A percentile compares a stretch with the other conserved stretches of the same genome.
Evolutionary conservation across 2,329 filamentous ascomycete species (phyloP).

Genomic region (Davidsoniella neocaledoniae): DNA sequence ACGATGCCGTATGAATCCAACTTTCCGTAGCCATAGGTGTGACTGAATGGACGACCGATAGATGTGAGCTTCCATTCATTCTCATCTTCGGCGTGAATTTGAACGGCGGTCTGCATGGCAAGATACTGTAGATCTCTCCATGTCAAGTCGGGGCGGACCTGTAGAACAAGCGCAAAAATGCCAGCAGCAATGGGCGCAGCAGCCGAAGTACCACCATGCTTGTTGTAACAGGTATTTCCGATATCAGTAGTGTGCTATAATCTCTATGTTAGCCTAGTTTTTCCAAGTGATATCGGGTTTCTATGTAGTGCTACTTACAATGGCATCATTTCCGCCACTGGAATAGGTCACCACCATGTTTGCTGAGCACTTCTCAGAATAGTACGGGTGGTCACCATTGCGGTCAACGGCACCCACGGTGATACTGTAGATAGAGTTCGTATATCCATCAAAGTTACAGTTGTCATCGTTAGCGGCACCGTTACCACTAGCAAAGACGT

Average conservation of each 20-base stretch:
- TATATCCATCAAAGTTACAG: constrained; percentile 99
- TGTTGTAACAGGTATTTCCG: constrained; percentile 62
- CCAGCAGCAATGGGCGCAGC: constrained; percentile 86
- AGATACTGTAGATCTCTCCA: constrained; percentile 96
- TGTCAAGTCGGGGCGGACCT: constrained; percentile 67
- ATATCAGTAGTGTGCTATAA: constrained; percentile 79
- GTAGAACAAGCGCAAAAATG: constrained; percentile 74
- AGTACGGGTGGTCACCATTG: constrained; percentile 77
- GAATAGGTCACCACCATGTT: constrained; percentile 94
- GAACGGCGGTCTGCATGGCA: constrained; percentile 67
- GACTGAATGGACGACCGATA: constrained; percentile 75
- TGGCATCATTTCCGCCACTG: constrained; percentile 73
- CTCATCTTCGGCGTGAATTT: constrained; percentile 48
- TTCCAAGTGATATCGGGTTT: not conserved
- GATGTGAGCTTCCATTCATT: constrained; percentile 69
- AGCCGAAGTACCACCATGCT: constrained; percentile 90
- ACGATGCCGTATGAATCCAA: constrained; percentile 77
- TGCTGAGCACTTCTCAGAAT: constrained; percentile 91
- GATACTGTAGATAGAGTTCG: constrained; percentile 98
- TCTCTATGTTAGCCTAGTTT: not conserved
- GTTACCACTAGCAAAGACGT: constrained; percentile 93
- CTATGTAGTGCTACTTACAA: constrained; percentile 33
- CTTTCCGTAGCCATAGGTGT: constrained; percentile 92
- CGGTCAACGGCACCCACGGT: constrained; percentile 87
- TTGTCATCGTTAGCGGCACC: constrained; percentile 78